Percentiles rank a stretch among this genome's conserved stretches.
Evolutionary conservation across 1,284 basidiomycete genomes (phyloP).

Genomic region (Mrakiaceae sp.): DNA sequence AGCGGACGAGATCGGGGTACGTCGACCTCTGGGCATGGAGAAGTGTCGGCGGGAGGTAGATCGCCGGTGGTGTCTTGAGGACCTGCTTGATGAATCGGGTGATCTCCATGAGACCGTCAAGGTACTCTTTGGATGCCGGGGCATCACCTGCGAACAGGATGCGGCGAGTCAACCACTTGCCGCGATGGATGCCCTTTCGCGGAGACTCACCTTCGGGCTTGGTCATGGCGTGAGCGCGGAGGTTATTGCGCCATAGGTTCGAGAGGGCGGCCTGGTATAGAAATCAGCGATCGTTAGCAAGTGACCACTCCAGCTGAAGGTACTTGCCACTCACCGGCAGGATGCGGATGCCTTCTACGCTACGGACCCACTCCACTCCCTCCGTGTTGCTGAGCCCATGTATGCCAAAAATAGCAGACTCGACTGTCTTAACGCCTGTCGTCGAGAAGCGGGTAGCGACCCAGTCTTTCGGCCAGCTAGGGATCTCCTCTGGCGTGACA

Average conservation of each 20-base stretch:
- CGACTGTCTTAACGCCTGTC: slow-evolving; percentile 5
- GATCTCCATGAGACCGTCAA: slow-evolving; percentile 1
- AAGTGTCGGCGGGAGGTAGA: slow-evolving; percentile 8
- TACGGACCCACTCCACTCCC: slow-evolving; percentile 4
- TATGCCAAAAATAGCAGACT: slow-evolving; percentile 6
- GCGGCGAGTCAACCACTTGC: neutral
- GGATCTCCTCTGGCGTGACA: neutral
- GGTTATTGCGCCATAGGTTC: neutral
- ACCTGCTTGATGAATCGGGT: neutral
- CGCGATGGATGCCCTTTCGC: no score
- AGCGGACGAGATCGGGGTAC: neutral
- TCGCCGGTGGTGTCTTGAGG: neutral
- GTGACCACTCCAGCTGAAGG: no score
- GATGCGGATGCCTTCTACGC: neutral
- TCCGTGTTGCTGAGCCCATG: neutral
- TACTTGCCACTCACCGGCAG: no score
- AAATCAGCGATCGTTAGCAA: no score
- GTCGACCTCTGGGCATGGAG: neutral
- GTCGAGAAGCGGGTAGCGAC: neutral
- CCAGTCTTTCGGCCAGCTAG: slow-evolving; percentile 13
- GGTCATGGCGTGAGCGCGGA: neutral
- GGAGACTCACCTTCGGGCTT: slow-evolving; percentile 5
- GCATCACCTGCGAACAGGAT: neutral
- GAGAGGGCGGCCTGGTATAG: neutral
- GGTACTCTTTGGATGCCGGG: slow-evolving; percentile 3